Base-by-base conservation (phyloP, 2,329 filamentous ascomycete genomes). In the Curvularia eragrostidis region DNA sequence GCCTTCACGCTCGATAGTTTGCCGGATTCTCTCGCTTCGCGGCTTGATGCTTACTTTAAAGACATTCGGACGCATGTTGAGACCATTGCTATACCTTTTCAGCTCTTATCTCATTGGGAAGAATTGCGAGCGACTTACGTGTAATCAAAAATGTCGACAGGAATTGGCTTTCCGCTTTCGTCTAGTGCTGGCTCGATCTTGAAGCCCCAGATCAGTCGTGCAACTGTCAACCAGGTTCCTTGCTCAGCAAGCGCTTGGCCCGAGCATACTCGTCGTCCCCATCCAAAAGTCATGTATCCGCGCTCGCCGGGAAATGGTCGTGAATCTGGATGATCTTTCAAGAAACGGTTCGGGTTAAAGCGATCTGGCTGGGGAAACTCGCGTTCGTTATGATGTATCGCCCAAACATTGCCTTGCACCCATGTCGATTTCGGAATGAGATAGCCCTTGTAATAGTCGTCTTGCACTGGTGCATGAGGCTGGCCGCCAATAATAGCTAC, bases 211-310 rank as follows among this genome's bases (percentile, higher is more conserved):
- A 88, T 75, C 26, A 87, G 65, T 13, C 85, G 75, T 8, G 83
- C 82, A 43, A 87, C 78, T 0, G 82, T 85, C 64, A 87, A 81
- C 79, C 84, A 87, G 0, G 84, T 84, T 5, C 85, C 84, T 65
- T 86, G 83, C 70, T 88, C 85, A 1, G 85, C 85, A 18, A 87
- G 75, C 51, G 85, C 82, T 28, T 84, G 83, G 0, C 85, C 86
- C 3, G 82, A 84, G 68, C 86, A 88, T 42, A 87, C 79, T 23
- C 85, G 78, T 5, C 85, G 77, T 1, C 85, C 85, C 8, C 81
- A 82, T 19, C 85, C 85, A 53, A 85, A 87, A 0, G 78, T 79
- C 68, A 84, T 86, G 8, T 82, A 79, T 47, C 85, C 84, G 13
- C 83, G 77, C 64, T 83, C 77, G 1, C 73, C 69, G 0, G 73